Evolutionary conservation across 306 rosid genomes (phyloP).

Genomic region (Pueraria montana): DNA sequence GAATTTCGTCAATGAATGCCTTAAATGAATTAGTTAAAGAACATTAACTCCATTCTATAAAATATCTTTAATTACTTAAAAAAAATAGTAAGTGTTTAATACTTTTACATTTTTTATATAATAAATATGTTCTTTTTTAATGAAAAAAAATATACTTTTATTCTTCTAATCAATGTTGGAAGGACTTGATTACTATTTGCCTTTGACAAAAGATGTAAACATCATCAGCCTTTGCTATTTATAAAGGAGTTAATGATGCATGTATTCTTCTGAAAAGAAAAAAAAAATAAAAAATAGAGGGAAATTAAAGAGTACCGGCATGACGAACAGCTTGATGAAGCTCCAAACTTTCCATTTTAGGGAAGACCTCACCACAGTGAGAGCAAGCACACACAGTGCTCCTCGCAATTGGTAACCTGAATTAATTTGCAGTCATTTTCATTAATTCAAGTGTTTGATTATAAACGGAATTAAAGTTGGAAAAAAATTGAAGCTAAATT

Average conservation of each 20-base stretch:
- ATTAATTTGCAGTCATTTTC: neutral
- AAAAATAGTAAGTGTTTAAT: neutral
- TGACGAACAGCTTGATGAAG: slow-evolving; percentile 95
- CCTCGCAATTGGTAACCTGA: slow-evolving; percentile 81
- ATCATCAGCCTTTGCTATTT: too few relatives aligned
- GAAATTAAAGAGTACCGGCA: slow-evolving; percentile 67
- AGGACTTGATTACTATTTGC: too few relatives aligned
- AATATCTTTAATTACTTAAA: neutral
- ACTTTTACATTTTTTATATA: too few relatives aligned
- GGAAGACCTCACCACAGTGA: slow-evolving; percentile 93
- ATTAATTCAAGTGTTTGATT: neutral
- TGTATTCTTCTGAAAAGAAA: neutral
- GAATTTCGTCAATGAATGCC: neutral
- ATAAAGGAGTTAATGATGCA: slow-evolving; percentile 17
- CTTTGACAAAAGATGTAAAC: neutral
- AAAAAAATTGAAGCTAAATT: neutral
- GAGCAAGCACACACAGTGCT: slow-evolving; percentile 80
- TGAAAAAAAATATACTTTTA: neutral
- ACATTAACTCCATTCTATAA: neutral
- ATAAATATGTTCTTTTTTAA: too few relatives aligned
- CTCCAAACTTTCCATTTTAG: slow-evolving; percentile 86
- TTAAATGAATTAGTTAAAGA: neutral
- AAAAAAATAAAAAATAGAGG: neutral
- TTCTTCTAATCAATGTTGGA: neutral
- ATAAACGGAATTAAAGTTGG: neutral